These are phyloP conservation scores for Zea luxurians DNA, from an alignment of 176 grass and related monocot species.

Conservation along the genomic window DNA sequence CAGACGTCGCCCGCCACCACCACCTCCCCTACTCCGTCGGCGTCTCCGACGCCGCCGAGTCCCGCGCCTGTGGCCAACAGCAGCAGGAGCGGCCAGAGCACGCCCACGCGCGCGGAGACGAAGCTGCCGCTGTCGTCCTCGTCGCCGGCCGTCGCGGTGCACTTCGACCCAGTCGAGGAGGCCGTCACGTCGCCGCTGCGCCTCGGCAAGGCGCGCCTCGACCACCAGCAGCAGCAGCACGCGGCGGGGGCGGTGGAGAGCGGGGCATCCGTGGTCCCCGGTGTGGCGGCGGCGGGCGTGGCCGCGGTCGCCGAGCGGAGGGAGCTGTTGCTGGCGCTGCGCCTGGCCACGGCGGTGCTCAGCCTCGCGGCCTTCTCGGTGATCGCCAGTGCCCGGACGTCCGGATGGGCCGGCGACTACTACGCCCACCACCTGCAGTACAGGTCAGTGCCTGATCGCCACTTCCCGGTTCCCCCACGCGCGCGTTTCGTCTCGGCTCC, in stretches of 20 bases:
- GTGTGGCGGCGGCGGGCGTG: slow-evolving; percentile 43
- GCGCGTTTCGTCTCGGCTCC: background rate
- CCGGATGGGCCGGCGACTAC: slow-evolving; percentile 85
- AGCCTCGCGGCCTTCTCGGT: slow-evolving; percentile 74
- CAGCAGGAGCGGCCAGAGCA: background rate
- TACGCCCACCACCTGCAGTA: slow-evolving; percentile 71
- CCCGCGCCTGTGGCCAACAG: background rate
- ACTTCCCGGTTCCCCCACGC: background rate
- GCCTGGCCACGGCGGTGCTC: slow-evolving; percentile 66
- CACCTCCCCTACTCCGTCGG: too few species aligned
- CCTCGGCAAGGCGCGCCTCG: slow-evolving; percentile 12
- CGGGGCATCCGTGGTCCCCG: slow-evolving; percentile 18
- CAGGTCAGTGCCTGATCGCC: slow-evolving; percentile 45
- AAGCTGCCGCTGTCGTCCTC: slow-evolving; percentile 21
- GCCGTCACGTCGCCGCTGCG: slow-evolving; percentile 34
- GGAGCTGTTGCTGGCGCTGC: slow-evolving; percentile 48
- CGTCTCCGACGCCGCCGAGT: too few species aligned
- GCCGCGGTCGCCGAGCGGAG: slow-evolving; percentile 46
- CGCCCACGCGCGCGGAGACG: slow-evolving; percentile 28
- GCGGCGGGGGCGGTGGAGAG: slow-evolving; percentile 14
- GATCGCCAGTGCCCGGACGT: slow-evolving; percentile 65
- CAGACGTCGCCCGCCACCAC: too few species aligned
- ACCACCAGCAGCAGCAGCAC: background rate
- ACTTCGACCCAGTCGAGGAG: slow-evolving; percentile 27
- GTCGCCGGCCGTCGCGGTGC: slow-evolving; percentile 8